These are phyloP conservation scores for Scytalidium lignicola DNA, from an alignment of 2,329 filamentous ascomycete species.

Conservation along the genomic window DNA sequence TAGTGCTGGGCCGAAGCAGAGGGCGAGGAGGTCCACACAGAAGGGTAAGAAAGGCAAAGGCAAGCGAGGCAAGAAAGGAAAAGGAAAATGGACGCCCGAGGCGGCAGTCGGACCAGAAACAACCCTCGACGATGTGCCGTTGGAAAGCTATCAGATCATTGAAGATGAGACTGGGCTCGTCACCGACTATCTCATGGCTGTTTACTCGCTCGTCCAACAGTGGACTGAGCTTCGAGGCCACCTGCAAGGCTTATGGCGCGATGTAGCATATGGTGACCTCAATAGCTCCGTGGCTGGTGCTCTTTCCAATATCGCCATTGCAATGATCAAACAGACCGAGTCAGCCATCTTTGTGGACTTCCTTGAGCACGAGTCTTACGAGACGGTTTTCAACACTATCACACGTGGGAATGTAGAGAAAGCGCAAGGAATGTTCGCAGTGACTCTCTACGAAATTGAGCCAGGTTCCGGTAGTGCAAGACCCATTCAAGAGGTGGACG, in stretches of 20 bases:
- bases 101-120: conserved; percentile 14
- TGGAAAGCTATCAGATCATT: conserved; percentile 41
- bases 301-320: conserved; percentile 36
- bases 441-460: conserved; percentile 14
- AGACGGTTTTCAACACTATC: conserved; percentile 36
- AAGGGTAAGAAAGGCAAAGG: conserved; percentile 21
- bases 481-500: conserved; percentile 13
- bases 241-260: conserved; percentile 36
- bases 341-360: conserved; percentile 40
- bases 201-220: conserved; percentile 32
- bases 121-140: conserved; percentile 31
- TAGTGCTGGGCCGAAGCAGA: conserved; percentile 4
- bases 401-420: conserved; percentile 32
- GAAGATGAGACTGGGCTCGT: conserved; percentile 30
- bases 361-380: conserved; percentile 38
- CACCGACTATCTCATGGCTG: conserved; percentile 40
- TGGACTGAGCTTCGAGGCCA: conserved; percentile 35
- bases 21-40: conserved; percentile 16
- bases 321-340: conserved; percentile 34
- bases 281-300: conserved; percentile 41
- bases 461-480: conserved; percentile 9
- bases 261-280: conserved; percentile 38
- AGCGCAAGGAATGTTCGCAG: conserved; percentile 21
- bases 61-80: conserved; percentile 22
- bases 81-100: conserved; percentile 12